Conservation (phyloP, 768 basidiomycete genomes). For the Rhizopogon vulgaris region DNA sequence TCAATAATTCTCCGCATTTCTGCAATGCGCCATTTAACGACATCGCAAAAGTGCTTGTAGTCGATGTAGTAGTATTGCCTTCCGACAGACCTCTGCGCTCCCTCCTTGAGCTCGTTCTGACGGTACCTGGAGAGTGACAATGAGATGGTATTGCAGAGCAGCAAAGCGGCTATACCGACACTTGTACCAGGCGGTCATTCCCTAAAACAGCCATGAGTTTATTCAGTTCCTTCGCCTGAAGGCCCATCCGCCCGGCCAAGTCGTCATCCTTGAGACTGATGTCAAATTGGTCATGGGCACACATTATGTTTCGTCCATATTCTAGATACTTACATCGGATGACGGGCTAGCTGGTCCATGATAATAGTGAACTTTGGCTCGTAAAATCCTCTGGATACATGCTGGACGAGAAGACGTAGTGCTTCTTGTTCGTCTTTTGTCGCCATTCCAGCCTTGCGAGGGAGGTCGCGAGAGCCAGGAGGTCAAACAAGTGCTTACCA, state of each 20-base stretch:
- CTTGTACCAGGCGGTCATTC: slow-evolving; percentile 70
- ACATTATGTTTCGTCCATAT: slow-evolving; percentile 17
- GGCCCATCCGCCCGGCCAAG: slow-evolving; percentile 82
- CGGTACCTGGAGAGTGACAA: slow-evolving; percentile 51
- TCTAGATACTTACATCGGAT: slow-evolving; percentile 82
- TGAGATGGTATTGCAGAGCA: neutral
- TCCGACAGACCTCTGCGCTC: slow-evolving; percentile 79
- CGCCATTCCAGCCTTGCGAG: slow-evolving; percentile 33
- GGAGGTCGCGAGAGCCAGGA: neutral
- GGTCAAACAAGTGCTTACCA: neutral
- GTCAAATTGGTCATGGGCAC: neutral
- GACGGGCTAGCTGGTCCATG: slow-evolving; percentile 87
- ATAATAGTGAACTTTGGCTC: slow-evolving; percentile 88
- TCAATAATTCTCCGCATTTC: slow-evolving; percentile 91
- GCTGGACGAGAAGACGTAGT: slow-evolving; percentile 83
- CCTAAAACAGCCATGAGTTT: slow-evolving; percentile 81
- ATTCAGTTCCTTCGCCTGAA: slow-evolving; percentile 85
- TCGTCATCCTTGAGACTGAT: slow-evolving; percentile 89
- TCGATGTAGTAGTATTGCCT: slow-evolving; percentile 96
- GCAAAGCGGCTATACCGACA: slow-evolving; percentile 41
- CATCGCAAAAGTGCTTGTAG: slow-evolving; percentile 92
- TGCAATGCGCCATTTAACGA: slow-evolving; percentile 95
- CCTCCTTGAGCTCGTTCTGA: slow-evolving; percentile 88
- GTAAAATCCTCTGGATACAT: slow-evolving; percentile 92
- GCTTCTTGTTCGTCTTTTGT: slow-evolving; percentile 78